Evolutionary conservation across 768 basidiomycete genomes (phyloP), one percentile per base, ranked within the genome.

Genomic region (Kwoniella newhampshirensis): DNA sequence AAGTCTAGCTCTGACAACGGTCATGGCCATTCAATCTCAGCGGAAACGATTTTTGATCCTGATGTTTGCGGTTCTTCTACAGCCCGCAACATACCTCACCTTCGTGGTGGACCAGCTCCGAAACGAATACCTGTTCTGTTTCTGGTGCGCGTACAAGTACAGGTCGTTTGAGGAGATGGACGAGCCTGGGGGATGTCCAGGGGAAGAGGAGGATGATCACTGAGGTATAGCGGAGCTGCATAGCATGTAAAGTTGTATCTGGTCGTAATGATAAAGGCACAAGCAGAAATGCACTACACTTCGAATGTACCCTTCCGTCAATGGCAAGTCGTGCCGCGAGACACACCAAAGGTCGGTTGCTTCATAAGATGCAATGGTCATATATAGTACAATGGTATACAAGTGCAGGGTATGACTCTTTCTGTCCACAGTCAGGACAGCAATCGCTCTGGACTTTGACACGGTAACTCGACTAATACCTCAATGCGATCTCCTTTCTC

Each of bases 181-280:
- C 4, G 71, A 63, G 15, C 50, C 67, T 8, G 75, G 73, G 3
- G 75, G 75, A 27, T 76, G 75, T 62, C 75, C 75, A 15, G 75
- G 75, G 7, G 59, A 67, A 53, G 68, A 71, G 9, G 75, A 76
- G 50, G 75, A 76, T 28, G 73, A 74, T 62, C 75, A 76, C 58
- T 76, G 61, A 32, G 32, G 32, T 32, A 13, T 32, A 6, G 32
- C n/a, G n/a, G n/a, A n/a, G n/a, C n/a, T n/a, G n/a, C n/a, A n/a
- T n/a, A n/a, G n/a, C n/a, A n/a, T n/a, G n/a, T n/a, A n/a, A n/a
- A n/a, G n/a, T n/a, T n/a, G n/a, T n/a, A n/a, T n/a, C n/a, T n/a
- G n/a, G n/a, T n/a, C n/a, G n/a, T n/a, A n/a, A n/a, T n/a, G n/a
- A n/a, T n/a, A n/a, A n/a, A n/a, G n/a, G n/a, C n/a, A n/a, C n/a